Conservation (phyloP, 257 asterid species). For the Voacanga thouarsii region DNA sequence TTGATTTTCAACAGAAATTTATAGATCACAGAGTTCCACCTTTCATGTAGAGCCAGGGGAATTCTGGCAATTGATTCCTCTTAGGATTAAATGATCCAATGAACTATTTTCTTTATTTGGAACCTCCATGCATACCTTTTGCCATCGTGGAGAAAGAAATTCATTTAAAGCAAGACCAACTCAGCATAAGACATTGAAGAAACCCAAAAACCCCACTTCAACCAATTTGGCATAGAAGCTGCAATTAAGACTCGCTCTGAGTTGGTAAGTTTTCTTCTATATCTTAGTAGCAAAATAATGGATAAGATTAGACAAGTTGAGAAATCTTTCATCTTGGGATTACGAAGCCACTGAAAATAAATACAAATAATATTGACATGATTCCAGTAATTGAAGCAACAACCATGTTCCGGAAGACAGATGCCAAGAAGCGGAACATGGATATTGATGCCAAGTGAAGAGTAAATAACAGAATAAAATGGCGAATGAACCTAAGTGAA, state of each 20-base stretch:
- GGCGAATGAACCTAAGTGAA: slow-evolving; percentile 59
- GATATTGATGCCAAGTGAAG: slow-evolving; percentile 56
- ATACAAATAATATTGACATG: slow-evolving; percentile 33
- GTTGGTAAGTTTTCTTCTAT: not conserved
- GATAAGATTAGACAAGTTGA: not conserved
- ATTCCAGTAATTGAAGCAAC: slow-evolving; percentile 45
- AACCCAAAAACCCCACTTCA: slow-evolving; percentile 70
- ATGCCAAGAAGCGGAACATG: slow-evolving; percentile 64
- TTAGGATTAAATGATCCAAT: too few relatives aligned
- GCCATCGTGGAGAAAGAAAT: slow-evolving; percentile 70
- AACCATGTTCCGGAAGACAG: slow-evolving; percentile 39
- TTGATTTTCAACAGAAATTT: too few relatives aligned
- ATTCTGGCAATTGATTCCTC: too few relatives aligned
- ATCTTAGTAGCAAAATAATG: too few relatives aligned
- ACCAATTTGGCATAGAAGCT: slow-evolving; percentile 33
- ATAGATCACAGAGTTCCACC: too few relatives aligned
- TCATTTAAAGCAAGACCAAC: slow-evolving; percentile 61
- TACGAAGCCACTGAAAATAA: slow-evolving; percentile 52
- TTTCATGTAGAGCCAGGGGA: too few relatives aligned
- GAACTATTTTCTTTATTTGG: too few relatives aligned
- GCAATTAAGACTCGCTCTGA: slow-evolving; percentile 6
- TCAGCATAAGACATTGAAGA: slow-evolving; percentile 68
- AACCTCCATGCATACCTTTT: slow-evolving; percentile 28
- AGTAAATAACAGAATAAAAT: slow-evolving; percentile 38
- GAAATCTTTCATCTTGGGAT: slow-evolving; percentile 50